phyloP scores from a whole-genome alignment of 371 early-diverging fungal genomes.

The Circinella minor region DNA sequence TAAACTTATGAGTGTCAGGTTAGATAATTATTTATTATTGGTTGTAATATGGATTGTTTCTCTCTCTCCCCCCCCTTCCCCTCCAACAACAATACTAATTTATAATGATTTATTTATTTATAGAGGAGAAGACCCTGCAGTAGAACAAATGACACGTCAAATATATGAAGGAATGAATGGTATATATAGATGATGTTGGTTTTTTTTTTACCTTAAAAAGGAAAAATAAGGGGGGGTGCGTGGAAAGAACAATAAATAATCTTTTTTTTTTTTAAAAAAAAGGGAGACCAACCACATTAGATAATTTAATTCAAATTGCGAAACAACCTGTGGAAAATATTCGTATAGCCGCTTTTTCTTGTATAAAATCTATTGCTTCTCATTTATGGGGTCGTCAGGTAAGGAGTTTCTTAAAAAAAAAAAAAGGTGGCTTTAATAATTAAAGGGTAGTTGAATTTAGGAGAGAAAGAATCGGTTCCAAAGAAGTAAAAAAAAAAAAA shows the following conservation, averaged over 20 bases:
- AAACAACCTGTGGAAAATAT: constrained; percentile 46
- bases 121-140: constrained; percentile 21
- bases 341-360: constrained; percentile 46
- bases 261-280: no score
- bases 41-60: background rate
- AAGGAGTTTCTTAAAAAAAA: background rate
- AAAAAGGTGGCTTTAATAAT: no score
- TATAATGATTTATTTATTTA: background rate
- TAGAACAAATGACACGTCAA: constrained; percentile 32
- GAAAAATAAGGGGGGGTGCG: background rate
- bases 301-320: constrained; percentile 34
- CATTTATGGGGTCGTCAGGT: constrained; percentile 51
- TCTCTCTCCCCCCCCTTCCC: background rate
- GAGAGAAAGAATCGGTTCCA: no score
- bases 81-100: no score
- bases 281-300: constrained; percentile 20
- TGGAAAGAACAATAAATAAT: no score
- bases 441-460: no score
- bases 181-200: constrained; percentile 13
- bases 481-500: background rate
- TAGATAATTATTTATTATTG: constrained; percentile 5
- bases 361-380: constrained; percentile 44
- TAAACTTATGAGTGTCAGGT: constrained; percentile 48
- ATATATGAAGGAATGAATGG: constrained; percentile 33
- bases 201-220: background rate